Base-by-base conservation (phyloP, 306 rosid genomes). In the Quercus glauca region DNA sequence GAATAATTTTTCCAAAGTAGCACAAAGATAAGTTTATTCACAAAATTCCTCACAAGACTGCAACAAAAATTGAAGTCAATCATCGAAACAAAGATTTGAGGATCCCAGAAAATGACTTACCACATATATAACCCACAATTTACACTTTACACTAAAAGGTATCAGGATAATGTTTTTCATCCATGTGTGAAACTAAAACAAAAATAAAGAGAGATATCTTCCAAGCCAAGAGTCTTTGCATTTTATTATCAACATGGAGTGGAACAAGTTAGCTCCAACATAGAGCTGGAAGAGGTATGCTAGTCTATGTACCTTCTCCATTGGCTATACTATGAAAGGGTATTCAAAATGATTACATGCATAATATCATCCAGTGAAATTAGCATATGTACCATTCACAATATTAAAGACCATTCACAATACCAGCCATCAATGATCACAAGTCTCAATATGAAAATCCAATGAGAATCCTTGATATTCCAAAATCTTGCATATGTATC, bases 171-270 rank as follows among this genome's bases (percentile, higher is more conserved):
- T 63, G 15, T 63, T 23, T 45, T 25, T 26, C 37, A 26, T 21
- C 5, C 25, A 23, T 28, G 8, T 7, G 29, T 61, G 33, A 61
- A 26, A 95, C 98, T 83, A 98, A 95, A 89, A n/a, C n/a, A 31
- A 98, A 98, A 76, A 95, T 95, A 83, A 95, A 93, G 83, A 98
- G 93, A 76, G 93, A 98, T 45, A 95, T 95, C 87, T 91, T 98
- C 85, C 93, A 59, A 6, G 43, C 43, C 29, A 59, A 12, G 28
- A 57, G 63, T 20, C 28, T 57, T 0, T 10, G 6, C 65, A 59
- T 57, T 60, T 12, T 61, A 14, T 25, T 61, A 61, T 10, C 5
- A 31, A 90, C 35, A 5, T 4, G 29, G 13, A 25, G 37, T 26
- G 5, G n/a, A 63, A 26, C 69, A 25, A 63, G 15, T 25, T 63